A percentile compares a stretch with the other conserved stretches of the same genome.
These are phyloP conservation scores for Intubia oerlemansii DNA, from an alignment of 2,329 filamentous ascomycete genomes.

Conservation along the genomic window DNA sequence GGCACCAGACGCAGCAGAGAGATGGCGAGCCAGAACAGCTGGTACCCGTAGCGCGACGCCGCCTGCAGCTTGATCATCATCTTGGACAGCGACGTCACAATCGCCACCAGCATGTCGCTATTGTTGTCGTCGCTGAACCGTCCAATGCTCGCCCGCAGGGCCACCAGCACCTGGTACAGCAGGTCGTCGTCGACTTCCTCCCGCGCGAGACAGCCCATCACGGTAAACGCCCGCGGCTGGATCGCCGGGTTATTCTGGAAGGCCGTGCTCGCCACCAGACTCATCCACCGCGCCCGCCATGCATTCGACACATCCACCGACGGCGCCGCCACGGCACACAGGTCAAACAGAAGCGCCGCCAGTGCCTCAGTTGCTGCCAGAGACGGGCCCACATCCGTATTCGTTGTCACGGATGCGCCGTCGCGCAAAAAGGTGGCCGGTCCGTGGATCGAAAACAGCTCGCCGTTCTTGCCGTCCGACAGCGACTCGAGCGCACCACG, in stretches of 20 bases:
- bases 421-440: conserved; percentile 23
- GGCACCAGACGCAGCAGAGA: conserved; percentile 44
- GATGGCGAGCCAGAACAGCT: conserved; percentile 50
- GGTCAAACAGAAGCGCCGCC: conserved; percentile 38
- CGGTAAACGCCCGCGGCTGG: conserved; percentile 45
- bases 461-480: conserved; percentile 31
- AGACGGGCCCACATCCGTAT: conserved; percentile 29
- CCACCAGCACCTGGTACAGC: conserved; percentile 48
- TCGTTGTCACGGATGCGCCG: conserved; percentile 29
- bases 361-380: conserved; percentile 37
- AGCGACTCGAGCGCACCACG: conserved; percentile 33
- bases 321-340: conserved; percentile 40
- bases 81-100: conserved; percentile 44
- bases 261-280: conserved; percentile 47
- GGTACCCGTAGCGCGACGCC: conserved; percentile 44
- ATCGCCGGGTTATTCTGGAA: conserved; percentile 55
- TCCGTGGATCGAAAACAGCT: conserved; percentile 30
- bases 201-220: conserved; percentile 50
- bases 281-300: conserved; percentile 56
- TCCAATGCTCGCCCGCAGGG: conserved; percentile 40
- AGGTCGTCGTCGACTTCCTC: conserved; percentile 53
- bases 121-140: conserved; percentile 33
- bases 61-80: conserved; percentile 50
- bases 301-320: conserved; percentile 43
- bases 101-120: conserved; percentile 46